Base-by-base conservation (phyloP, 495 filamentous ascomycete genomes). In the Hyaloscypha variabilis region DNA sequence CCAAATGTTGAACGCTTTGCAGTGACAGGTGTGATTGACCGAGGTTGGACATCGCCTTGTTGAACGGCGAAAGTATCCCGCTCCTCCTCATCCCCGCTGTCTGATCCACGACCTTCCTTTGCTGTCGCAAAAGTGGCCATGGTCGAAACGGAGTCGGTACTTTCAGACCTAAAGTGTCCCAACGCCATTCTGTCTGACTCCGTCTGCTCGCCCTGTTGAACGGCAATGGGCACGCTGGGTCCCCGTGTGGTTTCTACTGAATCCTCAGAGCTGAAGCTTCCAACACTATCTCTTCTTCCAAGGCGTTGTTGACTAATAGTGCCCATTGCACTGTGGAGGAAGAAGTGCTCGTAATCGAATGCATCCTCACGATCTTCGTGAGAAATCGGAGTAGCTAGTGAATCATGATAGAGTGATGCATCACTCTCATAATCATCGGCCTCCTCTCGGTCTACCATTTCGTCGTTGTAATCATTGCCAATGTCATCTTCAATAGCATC, bases 301-400 rank as follows among this genome's bases (percentile, higher is more conserved):
- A 77, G 68, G 53, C 76, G 65, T 67, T 77, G 75, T 64, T 77
- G 76, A 64, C 78, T 81, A 69, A 89, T 79, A 54, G 82, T 90
- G n/a, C 92, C 91, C 83, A 96, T 85, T 19, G 91, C 91, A 70
- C 90, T 93, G 72, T 96, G 93, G 13, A 97, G 83, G 76, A 97
- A 97, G 77, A 97, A 96, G 71, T 96, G 86, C 72, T 98, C 92
- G 68, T 99, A 99, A 73, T 97, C 95, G 74, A 99, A 99, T 8
- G 95, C 95, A 73, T 99, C 95, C 69, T 94, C 90, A 19, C 95
- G 91, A 75, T 98, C 94, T 78, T 99, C 95, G 71, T 99, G 95
- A 5, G 83, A 85, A 14, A 86, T 72, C 34, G 76, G 78, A 42
- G 77, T 77, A 60, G 82, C 77, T 28, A 81, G 67, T 3, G 82